Evolutionary conservation across 2,329 filamentous ascomycete genomes (phyloP).

Genomic region (Orbilia ellipsospora): DNA sequence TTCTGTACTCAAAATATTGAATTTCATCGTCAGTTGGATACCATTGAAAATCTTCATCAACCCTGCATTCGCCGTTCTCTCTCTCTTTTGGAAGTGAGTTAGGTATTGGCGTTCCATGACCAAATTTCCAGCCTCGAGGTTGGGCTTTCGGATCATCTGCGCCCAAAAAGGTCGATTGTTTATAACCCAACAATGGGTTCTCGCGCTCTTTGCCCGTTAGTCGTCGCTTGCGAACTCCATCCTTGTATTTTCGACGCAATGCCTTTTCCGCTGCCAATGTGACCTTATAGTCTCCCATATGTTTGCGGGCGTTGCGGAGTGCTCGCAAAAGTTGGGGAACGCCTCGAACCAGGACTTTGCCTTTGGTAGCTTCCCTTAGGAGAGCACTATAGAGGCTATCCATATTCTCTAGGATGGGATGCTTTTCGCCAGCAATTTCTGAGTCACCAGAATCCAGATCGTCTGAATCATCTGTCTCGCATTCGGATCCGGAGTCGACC

Average conservation of each 20-base stretch:
- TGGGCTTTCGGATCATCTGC: not conserved
- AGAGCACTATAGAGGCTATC: slow-evolving; percentile 31
- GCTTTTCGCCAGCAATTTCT: slow-evolving; percentile 16
- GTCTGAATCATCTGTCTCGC: not conserved
- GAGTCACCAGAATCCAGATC: slow-evolving; percentile 10
- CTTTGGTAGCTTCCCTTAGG: not conserved
- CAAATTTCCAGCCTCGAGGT: slow-evolving; percentile 1
- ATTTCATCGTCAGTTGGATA: slow-evolving; percentile 13
- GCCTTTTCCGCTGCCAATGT: slow-evolving; percentile 9
- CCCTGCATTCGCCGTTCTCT: not conserved
- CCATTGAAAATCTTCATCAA: slow-evolving; percentile 17
- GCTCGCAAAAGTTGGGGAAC: slow-evolving; percentile 13
- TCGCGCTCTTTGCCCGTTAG: not conserved
- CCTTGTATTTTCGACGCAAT: not conserved
- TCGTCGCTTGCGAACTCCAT: not conserved
- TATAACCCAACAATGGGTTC: not conserved
- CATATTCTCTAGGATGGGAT: slow-evolving; percentile 34
- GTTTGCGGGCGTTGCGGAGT: slow-evolving; percentile 12
- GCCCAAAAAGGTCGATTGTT: not conserved
- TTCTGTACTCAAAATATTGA: slow-evolving; percentile 1
- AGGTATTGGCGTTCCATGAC: not conserved
- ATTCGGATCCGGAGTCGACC: not conserved
- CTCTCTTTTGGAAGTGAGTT: not conserved
- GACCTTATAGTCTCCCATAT: slow-evolving; percentile 27
- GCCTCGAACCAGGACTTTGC: slow-evolving; percentile 21